Conservation (phyloP, 805 yeast genomes). For the Cyberlindnera bimundalis region DNA sequence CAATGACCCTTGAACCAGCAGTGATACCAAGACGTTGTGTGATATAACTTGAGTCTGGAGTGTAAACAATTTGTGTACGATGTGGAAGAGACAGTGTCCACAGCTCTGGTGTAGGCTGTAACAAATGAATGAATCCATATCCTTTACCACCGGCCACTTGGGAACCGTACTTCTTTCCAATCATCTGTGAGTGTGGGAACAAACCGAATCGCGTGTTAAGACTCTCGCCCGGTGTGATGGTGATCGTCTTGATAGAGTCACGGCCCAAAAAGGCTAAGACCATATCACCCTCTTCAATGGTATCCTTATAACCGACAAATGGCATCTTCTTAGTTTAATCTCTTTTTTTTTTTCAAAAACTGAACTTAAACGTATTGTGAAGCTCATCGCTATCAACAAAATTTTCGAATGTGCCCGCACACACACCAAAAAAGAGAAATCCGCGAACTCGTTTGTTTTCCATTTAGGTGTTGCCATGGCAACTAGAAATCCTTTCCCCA, state of each 20-base stretch:
- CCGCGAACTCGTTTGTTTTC: constrained; percentile 8
- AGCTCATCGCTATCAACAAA: constrained; percentile 8
- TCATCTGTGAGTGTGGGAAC: constrained; percentile 80
- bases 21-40: constrained; percentile 74
- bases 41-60: constrained; percentile 91
- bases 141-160: constrained; percentile 78
- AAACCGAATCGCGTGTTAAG: constrained; percentile 88
- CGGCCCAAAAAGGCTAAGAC: constrained; percentile 85
- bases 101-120: constrained; percentile 91
- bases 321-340: constrained; percentile 8
- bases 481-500: not conserved
- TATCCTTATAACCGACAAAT: constrained; percentile 54
- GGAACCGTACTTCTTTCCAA: constrained; percentile 77
- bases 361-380: too few relatives aligned
- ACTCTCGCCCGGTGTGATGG: constrained; percentile 51
- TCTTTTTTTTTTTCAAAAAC: too few relatives aligned
- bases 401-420: not conserved
- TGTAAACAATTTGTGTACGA: constrained; percentile 95
- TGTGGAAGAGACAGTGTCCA: constrained; percentile 98
- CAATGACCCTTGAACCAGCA: constrained; percentile 78
- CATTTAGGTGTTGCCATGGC: not conserved
- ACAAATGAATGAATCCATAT: constrained; percentile 78
- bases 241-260: constrained; percentile 71
- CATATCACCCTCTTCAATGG: constrained; percentile 81
- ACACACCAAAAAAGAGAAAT: too few relatives aligned